Evolutionary conservation across 140 eudicot genomes (phyloP).

Genomic region (Artemisia princeps): DNA sequence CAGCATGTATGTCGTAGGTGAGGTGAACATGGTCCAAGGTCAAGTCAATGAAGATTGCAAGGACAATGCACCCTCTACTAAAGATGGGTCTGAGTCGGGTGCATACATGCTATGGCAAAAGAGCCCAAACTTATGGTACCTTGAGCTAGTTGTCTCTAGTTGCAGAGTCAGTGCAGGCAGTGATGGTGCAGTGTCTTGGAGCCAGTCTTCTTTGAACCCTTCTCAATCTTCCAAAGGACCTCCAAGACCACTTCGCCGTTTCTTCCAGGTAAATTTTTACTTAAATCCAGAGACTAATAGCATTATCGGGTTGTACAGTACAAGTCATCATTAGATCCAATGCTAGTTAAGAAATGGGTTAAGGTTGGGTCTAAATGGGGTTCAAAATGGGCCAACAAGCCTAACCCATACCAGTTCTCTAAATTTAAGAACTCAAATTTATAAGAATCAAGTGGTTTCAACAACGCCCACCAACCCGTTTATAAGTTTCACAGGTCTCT

Average conservation of each 20-base stretch:
- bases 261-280: constrained; percentile 53
- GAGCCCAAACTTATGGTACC: constrained; percentile 71
- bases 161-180: constrained; percentile 78
- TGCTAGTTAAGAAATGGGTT: too few relatives aligned
- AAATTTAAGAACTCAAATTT: too few relatives aligned
- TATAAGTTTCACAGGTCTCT: too few relatives aligned
- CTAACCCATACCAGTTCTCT: too few relatives aligned
- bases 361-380: too few relatives aligned
- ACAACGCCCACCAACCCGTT: too few relatives aligned
- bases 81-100: constrained; percentile 42
- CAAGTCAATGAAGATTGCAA: constrained; percentile 28
- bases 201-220: constrained; percentile 62
- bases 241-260: constrained; percentile 80
- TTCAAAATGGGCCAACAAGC: too few relatives aligned
- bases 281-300: not conserved
- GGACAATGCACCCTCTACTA: constrained; percentile 7
- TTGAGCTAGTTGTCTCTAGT: constrained; percentile 68
- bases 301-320: not conserved
- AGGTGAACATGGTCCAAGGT: constrained; percentile 55
- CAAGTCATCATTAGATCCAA: not conserved
- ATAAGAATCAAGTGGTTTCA: too few relatives aligned
- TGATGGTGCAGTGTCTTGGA: constrained; percentile 74
- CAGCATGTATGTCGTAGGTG: constrained; percentile 80
- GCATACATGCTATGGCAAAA: constrained; percentile 84
- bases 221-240: constrained; percentile 58